These are phyloP conservation scores for Recurvomyces mirabilis DNA, from an alignment of 495 filamentous ascomycete species.

Conservation along the genomic window DNA sequence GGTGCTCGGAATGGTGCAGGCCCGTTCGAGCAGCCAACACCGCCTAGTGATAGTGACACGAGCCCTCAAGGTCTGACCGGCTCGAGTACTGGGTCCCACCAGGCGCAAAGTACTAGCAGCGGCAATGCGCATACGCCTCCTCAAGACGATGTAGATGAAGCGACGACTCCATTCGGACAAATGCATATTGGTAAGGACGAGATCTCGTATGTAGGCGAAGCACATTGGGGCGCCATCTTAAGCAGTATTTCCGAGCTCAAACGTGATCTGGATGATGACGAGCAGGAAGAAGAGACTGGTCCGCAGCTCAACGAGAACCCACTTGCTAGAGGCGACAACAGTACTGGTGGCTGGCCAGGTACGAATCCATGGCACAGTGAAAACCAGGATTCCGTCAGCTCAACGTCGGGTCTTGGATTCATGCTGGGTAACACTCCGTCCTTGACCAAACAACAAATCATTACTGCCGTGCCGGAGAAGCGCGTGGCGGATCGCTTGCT, in stretches of 20 bases:
- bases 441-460: constrained; percentile 21
- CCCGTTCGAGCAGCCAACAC: constrained; percentile 18
- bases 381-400: constrained; percentile 1
- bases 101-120: too few relatives aligned
- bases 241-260: constrained; percentile 40
- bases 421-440: constrained; percentile 20
- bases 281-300: constrained; percentile 7
- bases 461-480: constrained; percentile 27
- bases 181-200: constrained; percentile 77
- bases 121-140: neutral
- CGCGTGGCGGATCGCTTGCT: constrained; percentile 27
- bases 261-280: constrained; percentile 20
- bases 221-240: constrained; percentile 82
- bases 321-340: neutral
- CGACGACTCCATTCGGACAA: constrained; percentile 73
- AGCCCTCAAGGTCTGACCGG: neutral
- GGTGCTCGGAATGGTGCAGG: neutral
- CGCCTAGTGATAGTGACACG: constrained; percentile 16
- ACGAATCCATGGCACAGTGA: neutral
- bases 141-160: constrained; percentile 31
- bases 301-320: neutral
- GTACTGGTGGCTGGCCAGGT: constrained; percentile 9
- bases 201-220: constrained; percentile 74
- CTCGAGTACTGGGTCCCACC: neutral
- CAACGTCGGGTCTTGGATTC: constrained; percentile 31